Base-by-base conservation (phyloP, 768 basidiomycete species). In the Cystofilobasidium ferigula region DNA sequence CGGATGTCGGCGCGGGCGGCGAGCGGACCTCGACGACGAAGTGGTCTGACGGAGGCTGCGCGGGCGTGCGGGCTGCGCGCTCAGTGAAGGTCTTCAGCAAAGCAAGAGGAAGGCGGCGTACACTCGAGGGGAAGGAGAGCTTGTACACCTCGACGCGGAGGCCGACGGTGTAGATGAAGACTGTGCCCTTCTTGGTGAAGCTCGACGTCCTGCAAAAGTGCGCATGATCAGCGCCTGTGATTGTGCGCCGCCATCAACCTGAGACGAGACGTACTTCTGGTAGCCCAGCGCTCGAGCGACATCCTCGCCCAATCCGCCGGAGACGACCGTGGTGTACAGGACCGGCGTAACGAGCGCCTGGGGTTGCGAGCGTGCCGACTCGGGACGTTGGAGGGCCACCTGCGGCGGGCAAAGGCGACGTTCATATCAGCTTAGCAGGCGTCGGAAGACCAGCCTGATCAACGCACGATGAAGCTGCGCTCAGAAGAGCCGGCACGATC, bases 21-120 rank as follows among this genome's bases (percentile, higher is more conserved):
- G 58, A 61, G 6, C 54, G 38, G 24, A 67, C 58, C 28, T 67
- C 65, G 1, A 67, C 61, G 30, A 62, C 32, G 32, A 57, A 67
- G n/a, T 30, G 28, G 32, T 32, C 16, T 20, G 62, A 57, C 10
- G 22, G n/a, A 3, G 38, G 24, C 53, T 54, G 53, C 14, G 45
- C 34, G 42, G 24, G 24, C n/a, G n/a, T 8, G 24, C 35, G 8
- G 32, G 8, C 7, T 7, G 26, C 20, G 18, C 28, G 28, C 24
- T 53, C n/a, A 24, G 20, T 14, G 34, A 10, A 58, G 24, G 20
- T 5, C 16, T 4, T 35, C 36, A 32, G 3, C 22, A 16, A 9
- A 26, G 57, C 57, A n/a, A 1, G 34, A 24, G 16, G 3, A 28
- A 10, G 13, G 14, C 20, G 40, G 18, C 26, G 42, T 14, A 43